A percentile compares a stretch with the other conserved stretches of the same genome.
These are phyloP conservation scores for Talaromyces sp. DNA, from an alignment of 2,329 filamentous ascomycete species.

Conservation along the genomic window DNA sequence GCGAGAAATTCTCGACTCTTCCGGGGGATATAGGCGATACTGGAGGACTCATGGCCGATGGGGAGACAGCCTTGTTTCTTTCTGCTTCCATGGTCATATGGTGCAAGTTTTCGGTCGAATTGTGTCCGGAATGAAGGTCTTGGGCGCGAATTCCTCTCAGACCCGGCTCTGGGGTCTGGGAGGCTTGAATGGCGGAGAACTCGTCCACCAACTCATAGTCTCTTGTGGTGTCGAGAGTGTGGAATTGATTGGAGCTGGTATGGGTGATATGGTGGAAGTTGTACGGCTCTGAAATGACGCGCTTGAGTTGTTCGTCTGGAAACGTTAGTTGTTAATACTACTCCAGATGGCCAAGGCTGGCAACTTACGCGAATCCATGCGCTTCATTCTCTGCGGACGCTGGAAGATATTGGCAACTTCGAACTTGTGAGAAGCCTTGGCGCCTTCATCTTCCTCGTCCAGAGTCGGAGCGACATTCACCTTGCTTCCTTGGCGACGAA, in stretches of 20 bases:
- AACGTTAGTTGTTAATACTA: constrained; percentile 1
- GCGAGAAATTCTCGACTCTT: constrained; percentile 50
- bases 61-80: constrained; percentile 9
- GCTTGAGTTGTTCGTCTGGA: constrained; percentile 39
- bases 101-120: constrained; percentile 4
- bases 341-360: neutral
- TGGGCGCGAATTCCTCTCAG: constrained; percentile 50
- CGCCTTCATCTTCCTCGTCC: constrained; percentile 34
- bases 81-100: constrained; percentile 3
- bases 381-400: constrained; percentile 22
- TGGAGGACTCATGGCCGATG: constrained; percentile 23
- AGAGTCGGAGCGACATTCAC: constrained; percentile 37
- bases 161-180: constrained; percentile 44
- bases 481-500: constrained; percentile 43
- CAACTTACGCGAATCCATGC: constrained; percentile 31
- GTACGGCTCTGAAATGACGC: constrained; percentile 55
- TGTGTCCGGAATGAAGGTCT: constrained; percentile 34
- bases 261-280: constrained; percentile 61
- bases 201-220: constrained; percentile 48
- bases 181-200: constrained; percentile 49
- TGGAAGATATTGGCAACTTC: constrained; percentile 29
- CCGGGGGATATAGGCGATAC: constrained; percentile 20
- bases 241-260: constrained; percentile 50
- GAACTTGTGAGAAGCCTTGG: constrained; percentile 22
- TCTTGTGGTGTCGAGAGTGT: constrained; percentile 45